A percentile compares a stretch with the other conserved stretches of the same genome.
These are phyloP conservation scores for Trifolium fragiferum DNA, from an alignment of 306 rosid genomes.

Conservation along the genomic window DNA sequence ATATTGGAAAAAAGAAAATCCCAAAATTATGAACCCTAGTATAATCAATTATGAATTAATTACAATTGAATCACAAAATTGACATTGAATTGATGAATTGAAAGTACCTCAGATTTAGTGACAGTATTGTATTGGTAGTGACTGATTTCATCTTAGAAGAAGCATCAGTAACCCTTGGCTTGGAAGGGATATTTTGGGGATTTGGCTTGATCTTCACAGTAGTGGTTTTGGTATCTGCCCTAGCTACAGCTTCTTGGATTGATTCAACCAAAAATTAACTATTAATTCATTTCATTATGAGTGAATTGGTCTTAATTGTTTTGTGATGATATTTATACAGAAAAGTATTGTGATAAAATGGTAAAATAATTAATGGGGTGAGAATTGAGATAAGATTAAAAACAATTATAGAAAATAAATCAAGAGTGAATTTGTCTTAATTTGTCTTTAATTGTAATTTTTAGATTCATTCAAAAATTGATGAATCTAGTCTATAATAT, in stretches of 20 bases:
- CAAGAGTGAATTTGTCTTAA: too few relatives aligned
- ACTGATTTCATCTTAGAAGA: constrained; percentile 62
- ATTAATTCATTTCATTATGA: too few relatives aligned
- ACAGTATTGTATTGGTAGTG: constrained; percentile 18
- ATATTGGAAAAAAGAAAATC: too few relatives aligned
- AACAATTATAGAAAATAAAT: background rate
- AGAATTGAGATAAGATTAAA: background rate
- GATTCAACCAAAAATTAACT: background rate
- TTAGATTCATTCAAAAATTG: too few relatives aligned
- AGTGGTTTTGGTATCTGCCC: constrained; percentile 61
- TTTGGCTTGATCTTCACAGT: constrained; percentile 56
- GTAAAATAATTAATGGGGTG: too few relatives aligned
- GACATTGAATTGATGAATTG: too few relatives aligned
- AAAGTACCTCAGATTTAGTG: constrained; percentile 82
- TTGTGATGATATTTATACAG: background rate
- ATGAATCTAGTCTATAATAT: too few relatives aligned
- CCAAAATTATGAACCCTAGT: background rate
- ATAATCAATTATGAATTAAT: background rate
- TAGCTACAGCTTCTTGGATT: background rate
- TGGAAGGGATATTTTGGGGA: constrained; percentile 60
- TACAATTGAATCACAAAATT: constrained; percentile 3
- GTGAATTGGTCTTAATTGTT: background rate
- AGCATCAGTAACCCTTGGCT: constrained; percentile 50
- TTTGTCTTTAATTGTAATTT: too few relatives aligned
- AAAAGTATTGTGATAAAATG: too few relatives aligned